Conservation (phyloP, 176 grass and related monocot genomes). For the Olyra latifolia region DNA sequence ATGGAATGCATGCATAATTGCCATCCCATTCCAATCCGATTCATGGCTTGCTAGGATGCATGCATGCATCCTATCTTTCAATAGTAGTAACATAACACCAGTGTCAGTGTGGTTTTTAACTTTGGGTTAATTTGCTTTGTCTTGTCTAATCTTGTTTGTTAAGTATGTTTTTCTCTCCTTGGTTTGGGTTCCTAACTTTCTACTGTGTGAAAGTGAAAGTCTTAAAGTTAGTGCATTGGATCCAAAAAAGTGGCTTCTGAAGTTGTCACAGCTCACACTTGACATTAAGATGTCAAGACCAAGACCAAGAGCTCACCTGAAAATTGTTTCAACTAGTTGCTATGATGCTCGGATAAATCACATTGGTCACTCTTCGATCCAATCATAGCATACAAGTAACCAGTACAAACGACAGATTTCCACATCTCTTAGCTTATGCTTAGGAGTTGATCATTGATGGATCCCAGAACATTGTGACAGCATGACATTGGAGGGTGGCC, state of each 20-base stretch:
- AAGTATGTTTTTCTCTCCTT: background rate
- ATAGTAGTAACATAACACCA: too few species aligned
- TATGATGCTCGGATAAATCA: background rate
- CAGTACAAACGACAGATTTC: background rate
- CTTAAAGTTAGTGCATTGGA: constrained; percentile 23
- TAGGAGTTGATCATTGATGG: constrained; percentile 7
- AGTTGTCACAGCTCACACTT: background rate
- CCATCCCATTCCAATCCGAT: constrained; percentile 5
- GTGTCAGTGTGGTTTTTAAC: background rate
- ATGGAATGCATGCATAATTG: constrained; percentile 34
- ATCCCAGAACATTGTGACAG: constrained; percentile 20
- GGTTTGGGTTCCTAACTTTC: background rate
- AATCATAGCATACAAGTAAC: background rate
- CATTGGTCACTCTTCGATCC: background rate
- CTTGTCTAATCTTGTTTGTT: background rate
- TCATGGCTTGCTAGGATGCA: background rate
- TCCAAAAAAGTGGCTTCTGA: background rate
- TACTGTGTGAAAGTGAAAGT: background rate
- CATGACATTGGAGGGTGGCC: constrained; percentile 28
- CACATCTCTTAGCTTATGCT: background rate
- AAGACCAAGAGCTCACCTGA: background rate
- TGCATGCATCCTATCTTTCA: background rate
- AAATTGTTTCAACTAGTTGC: background rate
- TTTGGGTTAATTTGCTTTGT: background rate
- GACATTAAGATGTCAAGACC: background rate